Conservation (phyloP, 306 rosid genomes). For the Fagus crenata region DNA sequence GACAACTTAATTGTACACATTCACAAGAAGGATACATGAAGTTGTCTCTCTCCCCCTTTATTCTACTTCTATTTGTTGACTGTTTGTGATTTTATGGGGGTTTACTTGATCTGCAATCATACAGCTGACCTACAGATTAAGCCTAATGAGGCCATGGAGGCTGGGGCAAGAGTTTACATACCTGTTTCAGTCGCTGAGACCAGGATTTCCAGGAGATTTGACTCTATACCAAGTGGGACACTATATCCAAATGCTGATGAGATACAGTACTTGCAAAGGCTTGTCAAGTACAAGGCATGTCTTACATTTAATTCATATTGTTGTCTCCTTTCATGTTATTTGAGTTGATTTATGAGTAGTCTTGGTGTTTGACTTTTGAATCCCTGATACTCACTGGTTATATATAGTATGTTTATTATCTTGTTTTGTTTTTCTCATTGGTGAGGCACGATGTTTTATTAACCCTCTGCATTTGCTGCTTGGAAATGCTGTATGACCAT, state of each 20-base stretch:
- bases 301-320: slow-evolving; percentile 13
- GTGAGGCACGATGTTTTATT: neutral
- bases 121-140: slow-evolving; percentile 67
- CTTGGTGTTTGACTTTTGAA: neutral
- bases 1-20: neutral
- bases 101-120: slow-evolving; percentile 45
- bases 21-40: neutral
- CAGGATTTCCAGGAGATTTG: slow-evolving; percentile 79
- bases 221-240: slow-evolving; percentile 89
- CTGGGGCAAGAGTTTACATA: slow-evolving; percentile 58
- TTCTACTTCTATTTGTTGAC: slow-evolving; percentile 14
- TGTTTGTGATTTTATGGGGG: slow-evolving; percentile 27
- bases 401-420: neutral
- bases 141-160: slow-evolving; percentile 69
- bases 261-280: slow-evolving; percentile 89
- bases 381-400: neutral
- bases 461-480: neutral
- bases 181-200: slow-evolving; percentile 84
- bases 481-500: slow-evolving; percentile 8
- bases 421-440: neutral
- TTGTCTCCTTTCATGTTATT: slow-evolving; percentile 27
- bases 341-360: slow-evolving; percentile 17
- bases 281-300: slow-evolving; percentile 81
- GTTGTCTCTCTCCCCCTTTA: neutral
- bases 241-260: slow-evolving; percentile 93